A percentile compares a stretch with the other conserved stretches of the same genome.
Conservation (phyloP, 768 basidiomycete genomes). For the Collybia nuda region DNA sequence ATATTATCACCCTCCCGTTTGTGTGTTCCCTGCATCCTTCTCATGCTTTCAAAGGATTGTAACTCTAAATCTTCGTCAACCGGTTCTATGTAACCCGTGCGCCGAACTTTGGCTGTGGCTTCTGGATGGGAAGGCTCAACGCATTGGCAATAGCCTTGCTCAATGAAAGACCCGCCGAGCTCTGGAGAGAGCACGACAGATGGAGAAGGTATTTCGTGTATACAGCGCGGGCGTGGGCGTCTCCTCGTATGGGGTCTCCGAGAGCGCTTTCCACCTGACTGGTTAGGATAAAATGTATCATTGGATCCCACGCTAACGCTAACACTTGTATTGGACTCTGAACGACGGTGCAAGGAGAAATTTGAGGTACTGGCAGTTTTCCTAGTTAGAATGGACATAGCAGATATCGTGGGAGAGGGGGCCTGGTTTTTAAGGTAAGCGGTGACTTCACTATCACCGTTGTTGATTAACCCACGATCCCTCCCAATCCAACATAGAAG, state of each 20-base stretch:
- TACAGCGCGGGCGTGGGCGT: slow-evolving; percentile 41
- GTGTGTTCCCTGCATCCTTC: slow-evolving; percentile 9
- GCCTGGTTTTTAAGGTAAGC: neutral
- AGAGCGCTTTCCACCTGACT: slow-evolving; percentile 20
- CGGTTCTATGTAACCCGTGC: slow-evolving; percentile 51
- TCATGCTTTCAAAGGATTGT: slow-evolving; percentile 43
- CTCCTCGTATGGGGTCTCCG: slow-evolving; percentile 14
- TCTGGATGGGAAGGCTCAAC: slow-evolving; percentile 1
- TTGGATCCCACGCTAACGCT: slow-evolving; percentile 8
- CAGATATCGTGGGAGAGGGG: slow-evolving; percentile 31
- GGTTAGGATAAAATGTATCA: slow-evolving; percentile 7
- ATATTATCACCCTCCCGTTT: neutral
- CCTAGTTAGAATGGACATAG: slow-evolving; percentile 29
- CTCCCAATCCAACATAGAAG: slow-evolving; percentile 70
- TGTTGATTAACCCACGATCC: slow-evolving; percentile 30
- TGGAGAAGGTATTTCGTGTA: slow-evolving; percentile 51
- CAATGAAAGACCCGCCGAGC: slow-evolving; percentile 6
- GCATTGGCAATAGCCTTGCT: neutral
- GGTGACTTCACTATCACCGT: slow-evolving; percentile 7
- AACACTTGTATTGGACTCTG: slow-evolving; percentile 29
- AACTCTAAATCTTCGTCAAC: slow-evolving; percentile 56
- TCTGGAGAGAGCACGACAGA: slow-evolving; percentile 26
- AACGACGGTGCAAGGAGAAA: slow-evolving; percentile 17
- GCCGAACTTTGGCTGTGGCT: slow-evolving; percentile 32
- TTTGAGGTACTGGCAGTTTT: slow-evolving; percentile 16